These are phyloP conservation scores for Sphenostylis stenocarpa DNA, from an alignment of 306 rosid species.

Conservation along the genomic window DNA sequence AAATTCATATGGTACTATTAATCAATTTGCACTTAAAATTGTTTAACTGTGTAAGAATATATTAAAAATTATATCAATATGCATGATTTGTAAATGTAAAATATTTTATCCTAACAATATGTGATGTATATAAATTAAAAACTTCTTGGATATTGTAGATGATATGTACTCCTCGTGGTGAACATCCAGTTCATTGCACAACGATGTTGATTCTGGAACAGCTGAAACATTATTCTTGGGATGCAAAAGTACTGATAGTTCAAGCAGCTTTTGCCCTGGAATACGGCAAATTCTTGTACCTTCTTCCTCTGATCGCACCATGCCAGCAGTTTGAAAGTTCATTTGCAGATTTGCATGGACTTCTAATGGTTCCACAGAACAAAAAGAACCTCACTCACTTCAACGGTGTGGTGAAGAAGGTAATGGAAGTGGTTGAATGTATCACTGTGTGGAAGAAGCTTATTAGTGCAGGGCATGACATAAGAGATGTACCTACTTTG, in stretches of 20 bases:
- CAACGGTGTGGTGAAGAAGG: conserved; percentile 14
- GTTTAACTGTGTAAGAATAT: too few relatives aligned
- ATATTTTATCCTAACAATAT: too few relatives aligned
- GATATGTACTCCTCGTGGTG: conserved; percentile 25
- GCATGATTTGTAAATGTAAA: too few relatives aligned
- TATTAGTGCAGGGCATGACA: background rate
- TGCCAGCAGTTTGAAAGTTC: conserved; percentile 3
- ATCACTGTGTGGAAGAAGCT: conserved; percentile 47
- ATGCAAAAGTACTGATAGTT: conserved; percentile 52
- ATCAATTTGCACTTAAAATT: too few relatives aligned
- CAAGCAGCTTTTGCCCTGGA: conserved; percentile 32
- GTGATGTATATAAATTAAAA: background rate
- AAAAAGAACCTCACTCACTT: background rate
- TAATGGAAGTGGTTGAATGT: conserved; percentile 41
- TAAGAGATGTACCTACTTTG: conserved; percentile 28
- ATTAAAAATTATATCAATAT: too few relatives aligned
- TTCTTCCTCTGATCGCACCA: background rate
- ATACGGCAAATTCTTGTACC: conserved; percentile 26
- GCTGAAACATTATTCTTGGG: conserved; percentile 53
- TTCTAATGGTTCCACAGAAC: background rate
- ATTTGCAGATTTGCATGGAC: conserved; percentile 28
- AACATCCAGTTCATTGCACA: conserved; percentile 23
- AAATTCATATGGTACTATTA: too few relatives aligned
- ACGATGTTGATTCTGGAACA: conserved; percentile 35
- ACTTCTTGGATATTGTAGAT: background rate